A percentile compares a stretch with the other conserved stretches of the same genome.
phyloP scores from a whole-genome alignment of 768 basidiomycete genomes.

The Trametes villosa region DNA sequence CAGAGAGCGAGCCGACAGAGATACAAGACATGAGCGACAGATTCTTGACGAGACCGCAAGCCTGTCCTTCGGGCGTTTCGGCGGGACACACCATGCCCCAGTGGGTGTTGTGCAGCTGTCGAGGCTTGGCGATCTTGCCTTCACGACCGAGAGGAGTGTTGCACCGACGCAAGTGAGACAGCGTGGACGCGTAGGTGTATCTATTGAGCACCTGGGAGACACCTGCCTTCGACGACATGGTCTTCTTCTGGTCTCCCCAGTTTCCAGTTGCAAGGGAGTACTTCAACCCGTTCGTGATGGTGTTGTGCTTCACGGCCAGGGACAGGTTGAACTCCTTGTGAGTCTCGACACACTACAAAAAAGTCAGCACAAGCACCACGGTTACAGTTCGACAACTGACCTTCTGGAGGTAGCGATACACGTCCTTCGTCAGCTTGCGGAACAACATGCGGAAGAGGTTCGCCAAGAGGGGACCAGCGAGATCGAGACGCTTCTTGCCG shows the following conservation, averaged over 20 bases:
- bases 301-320: conserved; percentile 92
- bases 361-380: not conserved
- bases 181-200: conserved; percentile 97
- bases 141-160: conserved; percentile 98
- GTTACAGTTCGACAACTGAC: conserved; percentile 43
- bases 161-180: conserved; percentile 96
- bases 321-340: conserved; percentile 94
- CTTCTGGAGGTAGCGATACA: conserved; percentile 97
- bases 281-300: conserved; percentile 97
- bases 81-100: conserved; percentile 99
- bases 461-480: conserved; percentile 95
- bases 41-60: conserved; percentile 99
- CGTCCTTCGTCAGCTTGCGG: conserved; percentile 94
- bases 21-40: conserved; percentile 97
- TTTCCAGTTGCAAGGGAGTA: conserved; percentile 98
- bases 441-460: conserved; percentile 98
- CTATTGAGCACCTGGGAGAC: conserved; percentile 98
- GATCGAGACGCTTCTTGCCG: conserved; percentile 95
- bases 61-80: conserved; percentile 99
- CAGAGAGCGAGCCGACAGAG: conserved; percentile 94
- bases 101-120: conserved; percentile 98
- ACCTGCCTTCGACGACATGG: conserved; percentile 96
- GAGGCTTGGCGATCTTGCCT: conserved; percentile 98
- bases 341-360: conserved; percentile 86
- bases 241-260: conserved; percentile 99